A percentile compares a stretch with the other conserved stretches of the same genome.
phyloP scores from a whole-genome alignment of 495 filamentous ascomycete genomes.

The Evansstolkia leycettana region DNA sequence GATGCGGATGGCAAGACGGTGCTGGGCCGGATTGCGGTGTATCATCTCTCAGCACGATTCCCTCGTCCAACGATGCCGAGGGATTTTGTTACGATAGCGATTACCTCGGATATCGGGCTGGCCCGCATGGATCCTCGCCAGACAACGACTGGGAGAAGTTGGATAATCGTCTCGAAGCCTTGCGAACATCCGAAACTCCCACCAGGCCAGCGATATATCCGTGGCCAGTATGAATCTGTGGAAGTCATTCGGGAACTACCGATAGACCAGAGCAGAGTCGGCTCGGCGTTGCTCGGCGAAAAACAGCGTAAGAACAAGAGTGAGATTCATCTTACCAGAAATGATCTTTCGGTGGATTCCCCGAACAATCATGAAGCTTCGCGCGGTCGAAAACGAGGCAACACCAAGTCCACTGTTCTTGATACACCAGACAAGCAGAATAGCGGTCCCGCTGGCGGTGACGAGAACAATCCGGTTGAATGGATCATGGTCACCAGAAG shows the following conservation, averaged over 20 bases:
- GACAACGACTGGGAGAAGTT: slow-evolving; percentile 41
- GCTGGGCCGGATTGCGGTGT: slow-evolving; percentile 42
- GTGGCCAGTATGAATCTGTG: slow-evolving; percentile 82
- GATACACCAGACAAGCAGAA: slow-evolving; percentile 6
- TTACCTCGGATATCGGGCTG: slow-evolving; percentile 36
- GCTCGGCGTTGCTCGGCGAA: too few species aligned
- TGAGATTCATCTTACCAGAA: background rate
- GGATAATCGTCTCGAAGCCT: slow-evolving; percentile 78
- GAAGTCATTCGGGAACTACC: slow-evolving; percentile 83
- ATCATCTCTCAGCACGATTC: slow-evolving; percentile 78
- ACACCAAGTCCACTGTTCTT: slow-evolving; percentile 5
- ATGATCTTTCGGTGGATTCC: background rate
- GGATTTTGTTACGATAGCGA: slow-evolving; percentile 71
- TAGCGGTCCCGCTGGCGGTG: slow-evolving; percentile 36
- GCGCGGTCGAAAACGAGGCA: background rate
- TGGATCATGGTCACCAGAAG: slow-evolving; percentile 97
- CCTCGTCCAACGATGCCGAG: slow-evolving; percentile 76
- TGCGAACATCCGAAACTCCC: slow-evolving; percentile 63
- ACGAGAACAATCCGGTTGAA: slow-evolving; percentile 59
- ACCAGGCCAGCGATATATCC: slow-evolving; percentile 54
- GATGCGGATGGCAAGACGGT: slow-evolving; percentile 37
- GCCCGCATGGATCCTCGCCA: slow-evolving; percentile 5
- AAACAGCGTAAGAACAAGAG: background rate
- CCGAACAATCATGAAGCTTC: background rate
- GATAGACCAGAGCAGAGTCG: slow-evolving; percentile 3